Conservation (phyloP, 2,329 filamentous ascomycete species). For the Pseudogymnoascus sp. region DNA sequence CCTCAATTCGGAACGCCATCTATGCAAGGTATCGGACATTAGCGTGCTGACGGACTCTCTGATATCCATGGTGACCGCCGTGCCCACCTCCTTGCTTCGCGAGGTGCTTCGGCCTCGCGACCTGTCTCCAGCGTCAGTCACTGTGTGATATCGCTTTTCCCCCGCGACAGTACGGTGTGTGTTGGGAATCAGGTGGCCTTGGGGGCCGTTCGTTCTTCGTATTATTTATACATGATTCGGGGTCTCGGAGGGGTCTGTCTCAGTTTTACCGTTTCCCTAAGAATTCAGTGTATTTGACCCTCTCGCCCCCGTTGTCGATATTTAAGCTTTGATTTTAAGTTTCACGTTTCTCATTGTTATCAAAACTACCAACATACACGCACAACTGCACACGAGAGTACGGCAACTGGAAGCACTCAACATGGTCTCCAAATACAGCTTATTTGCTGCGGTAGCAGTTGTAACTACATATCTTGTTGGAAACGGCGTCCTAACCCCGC, state of each 20-base stretch:
- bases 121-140: neutral
- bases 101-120: neutral
- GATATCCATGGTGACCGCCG: neutral
- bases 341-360: neutral
- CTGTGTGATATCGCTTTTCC: neutral
- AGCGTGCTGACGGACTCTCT: neutral
- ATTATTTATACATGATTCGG: neutral
- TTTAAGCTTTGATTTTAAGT: neutral
- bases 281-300: neutral
- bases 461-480: neutral
- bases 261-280: neutral
- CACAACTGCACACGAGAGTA: neutral
- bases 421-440: neutral
- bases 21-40: neutral
- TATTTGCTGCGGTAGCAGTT: neutral
- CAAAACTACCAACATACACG: neutral
- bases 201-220: neutral
- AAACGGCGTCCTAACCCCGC: neutral
- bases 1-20: neutral
- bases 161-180: neutral
- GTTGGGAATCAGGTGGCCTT: neutral
- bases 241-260: neutral
- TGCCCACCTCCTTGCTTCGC: neutral
- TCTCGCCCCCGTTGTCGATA: neutral
- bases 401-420: neutral